Conservation (phyloP, 2,329 filamentous ascomycete species). For the Thelonectria discophora region DNA sequence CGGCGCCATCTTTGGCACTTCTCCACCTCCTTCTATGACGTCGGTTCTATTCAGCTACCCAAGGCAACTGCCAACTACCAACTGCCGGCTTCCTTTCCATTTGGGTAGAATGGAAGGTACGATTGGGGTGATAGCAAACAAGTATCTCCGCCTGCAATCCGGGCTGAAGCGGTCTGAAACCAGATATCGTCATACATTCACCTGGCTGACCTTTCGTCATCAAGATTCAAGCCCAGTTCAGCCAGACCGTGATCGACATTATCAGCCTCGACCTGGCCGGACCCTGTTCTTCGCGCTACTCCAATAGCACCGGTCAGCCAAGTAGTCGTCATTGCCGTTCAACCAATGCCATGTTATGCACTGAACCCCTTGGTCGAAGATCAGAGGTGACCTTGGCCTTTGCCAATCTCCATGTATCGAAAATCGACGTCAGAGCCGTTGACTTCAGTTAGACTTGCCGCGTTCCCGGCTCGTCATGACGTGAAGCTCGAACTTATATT, state of each 20-base stretch:
- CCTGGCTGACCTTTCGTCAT: background rate
- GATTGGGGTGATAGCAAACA: no score
- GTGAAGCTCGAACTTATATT: background rate
- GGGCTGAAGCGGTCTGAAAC: background rate
- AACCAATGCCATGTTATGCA: background rate
- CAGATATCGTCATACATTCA: background rate
- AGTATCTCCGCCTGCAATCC: no score
- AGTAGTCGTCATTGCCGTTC: background rate
- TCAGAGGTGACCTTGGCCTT: background rate
- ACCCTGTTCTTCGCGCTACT: background rate
- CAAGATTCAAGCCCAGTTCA: background rate
- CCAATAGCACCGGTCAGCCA: background rate
- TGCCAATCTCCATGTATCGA: background rate
- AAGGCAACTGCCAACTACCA: background rate
- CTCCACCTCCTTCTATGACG: background rate
- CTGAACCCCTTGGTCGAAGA: background rate
- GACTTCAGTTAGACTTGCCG: constrained; percentile 12
- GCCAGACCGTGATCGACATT: background rate
- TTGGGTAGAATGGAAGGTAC: background rate
- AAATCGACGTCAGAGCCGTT: constrained; percentile 14
- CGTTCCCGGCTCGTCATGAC: background rate
- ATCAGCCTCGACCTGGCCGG: background rate
- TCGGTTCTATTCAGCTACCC: background rate
- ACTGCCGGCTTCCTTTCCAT: background rate
- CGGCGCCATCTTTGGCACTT: background rate